A percentile compares a stretch with the other conserved stretches of the same genome.
phyloP scores from a whole-genome alignment of 73 alveolate species.

The Diophrys appendiculata region DNA sequence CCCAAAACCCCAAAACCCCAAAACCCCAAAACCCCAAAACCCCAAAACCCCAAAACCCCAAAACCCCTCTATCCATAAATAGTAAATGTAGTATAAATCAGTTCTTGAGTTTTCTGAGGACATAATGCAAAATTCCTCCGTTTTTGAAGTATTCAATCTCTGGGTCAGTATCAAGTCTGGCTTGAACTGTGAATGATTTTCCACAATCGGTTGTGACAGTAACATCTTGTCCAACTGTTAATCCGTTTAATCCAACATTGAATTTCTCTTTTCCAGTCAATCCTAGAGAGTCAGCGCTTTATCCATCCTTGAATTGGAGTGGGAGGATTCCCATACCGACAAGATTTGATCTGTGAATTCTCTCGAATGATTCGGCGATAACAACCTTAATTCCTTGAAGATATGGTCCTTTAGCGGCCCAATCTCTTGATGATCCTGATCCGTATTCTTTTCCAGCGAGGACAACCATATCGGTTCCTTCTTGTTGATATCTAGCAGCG shows the following conservation, averaged over 20 bases:
- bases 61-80: no score
- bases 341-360: constrained; percentile 88
- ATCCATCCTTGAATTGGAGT: constrained; percentile 65
- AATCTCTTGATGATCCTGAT: constrained; percentile 87
- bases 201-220: constrained; percentile 72
- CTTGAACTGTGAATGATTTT: constrained; percentile 66
- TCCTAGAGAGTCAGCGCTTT: constrained; percentile 78
- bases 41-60: no score
- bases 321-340: constrained; percentile 93
- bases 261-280: constrained; percentile 82
- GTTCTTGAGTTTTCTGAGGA: constrained; percentile 74
- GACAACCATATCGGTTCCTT: constrained; percentile 55
- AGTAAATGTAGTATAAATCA: constrained; percentile 21
- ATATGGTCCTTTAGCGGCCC: constrained; percentile 95
- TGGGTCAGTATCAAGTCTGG: constrained; percentile 80
- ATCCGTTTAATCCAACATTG: constrained; percentile 58
- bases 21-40: constrained; percentile 14
- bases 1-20: neutral
- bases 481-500: constrained; percentile 67
- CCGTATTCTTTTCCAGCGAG: constrained; percentile 91
- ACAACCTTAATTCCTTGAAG: constrained; percentile 85
- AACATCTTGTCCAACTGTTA: constrained; percentile 66
- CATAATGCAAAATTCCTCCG: constrained; percentile 92
- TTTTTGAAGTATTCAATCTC: constrained; percentile 83
- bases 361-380: constrained; percentile 82